Evolutionary conservation across 768 basidiomycete genomes (phyloP), one percentile per base, ranked within the genome.

Genomic region (Pulveroboletus sp.): DNA sequence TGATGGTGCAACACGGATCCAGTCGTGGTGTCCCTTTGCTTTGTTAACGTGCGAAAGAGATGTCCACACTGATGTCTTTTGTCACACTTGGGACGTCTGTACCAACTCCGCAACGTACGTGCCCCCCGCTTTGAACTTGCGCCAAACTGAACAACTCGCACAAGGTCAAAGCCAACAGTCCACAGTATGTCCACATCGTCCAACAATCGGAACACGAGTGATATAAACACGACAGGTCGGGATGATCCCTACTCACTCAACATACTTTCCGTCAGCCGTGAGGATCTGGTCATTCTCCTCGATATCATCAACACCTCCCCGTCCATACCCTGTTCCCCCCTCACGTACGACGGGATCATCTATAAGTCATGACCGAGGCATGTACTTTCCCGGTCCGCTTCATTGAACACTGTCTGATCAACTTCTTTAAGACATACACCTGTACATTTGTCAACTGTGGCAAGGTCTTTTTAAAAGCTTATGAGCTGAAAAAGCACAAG

Each of bases 231-330:
- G 28, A 7, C 6, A 5, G 1, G 38, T 18, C 24, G 6, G 24
- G 33, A 18, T 10, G 39, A 21, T 40, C 17, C n/a, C 14, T 31
- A 21, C 4, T 18, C 17, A n/a, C 15, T 27, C 27, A 1, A 26
- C 43, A 10, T 30, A n/a, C 18, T 17, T 17, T n/a, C 28, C 40
- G 17, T 30, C 4, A 21, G 21, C 39, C 30, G 21, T 30, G 49
- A 54, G 49, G 41, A 47, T 37, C 58, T 59, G 55, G 54, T 48
- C 47, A 39, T 51, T 56, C 51, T 49, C 51, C 17, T 33, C 8
- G 30, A 17, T 11, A 44, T 44, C n/a, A 30, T 21, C 15, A 27
- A 10, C 31, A 13, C 10, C 10, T 33, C 43, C 7, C 21, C 21
- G 8, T 17, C 14, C 18, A 35, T 35, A 45, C 3, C 17, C 14